phyloP scores from a whole-genome alignment of 441 rosid species.

The Populus hybrid region DNA sequence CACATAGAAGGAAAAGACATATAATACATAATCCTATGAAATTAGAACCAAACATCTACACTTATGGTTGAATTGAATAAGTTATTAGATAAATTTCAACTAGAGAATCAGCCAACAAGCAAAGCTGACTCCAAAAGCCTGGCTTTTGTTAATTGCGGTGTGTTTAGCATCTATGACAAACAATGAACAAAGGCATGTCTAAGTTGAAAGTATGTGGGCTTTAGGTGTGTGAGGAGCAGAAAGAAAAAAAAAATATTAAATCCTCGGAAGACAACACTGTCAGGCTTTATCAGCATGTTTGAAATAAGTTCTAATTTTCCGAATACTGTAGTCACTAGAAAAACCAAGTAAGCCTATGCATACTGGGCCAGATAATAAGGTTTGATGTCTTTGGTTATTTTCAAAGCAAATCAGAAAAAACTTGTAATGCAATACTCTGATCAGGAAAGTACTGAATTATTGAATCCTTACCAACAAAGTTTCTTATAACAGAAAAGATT shows the following conservation, averaged over 20 bases:
- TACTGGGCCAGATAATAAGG: background rate
- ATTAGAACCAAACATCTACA: background rate
- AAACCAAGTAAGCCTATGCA: background rate
- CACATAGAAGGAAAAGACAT: background rate
- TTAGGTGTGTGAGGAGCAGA: background rate
- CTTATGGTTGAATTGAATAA: background rate
- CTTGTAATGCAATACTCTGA: background rate
- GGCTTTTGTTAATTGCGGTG: slow-evolving; percentile 2
- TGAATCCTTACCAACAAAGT: background rate
- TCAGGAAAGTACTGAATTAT: background rate
- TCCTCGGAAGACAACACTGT: background rate
- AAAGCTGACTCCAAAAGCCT: background rate
- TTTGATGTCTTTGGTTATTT: background rate
- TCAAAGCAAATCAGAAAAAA: background rate
- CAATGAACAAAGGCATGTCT: background rate
- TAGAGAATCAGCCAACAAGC: slow-evolving; percentile 4
- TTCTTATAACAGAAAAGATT: background rate
- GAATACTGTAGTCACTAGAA: background rate
- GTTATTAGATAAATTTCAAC: background rate
- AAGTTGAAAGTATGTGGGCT: background rate
- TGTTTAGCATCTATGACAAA: background rate
- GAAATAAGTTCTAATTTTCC: background rate
- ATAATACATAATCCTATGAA: background rate
- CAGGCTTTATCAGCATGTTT: background rate
- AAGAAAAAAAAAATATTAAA: background rate